Conservation (phyloP, 129 eudicot species). For the Artemisia annua region DNA sequence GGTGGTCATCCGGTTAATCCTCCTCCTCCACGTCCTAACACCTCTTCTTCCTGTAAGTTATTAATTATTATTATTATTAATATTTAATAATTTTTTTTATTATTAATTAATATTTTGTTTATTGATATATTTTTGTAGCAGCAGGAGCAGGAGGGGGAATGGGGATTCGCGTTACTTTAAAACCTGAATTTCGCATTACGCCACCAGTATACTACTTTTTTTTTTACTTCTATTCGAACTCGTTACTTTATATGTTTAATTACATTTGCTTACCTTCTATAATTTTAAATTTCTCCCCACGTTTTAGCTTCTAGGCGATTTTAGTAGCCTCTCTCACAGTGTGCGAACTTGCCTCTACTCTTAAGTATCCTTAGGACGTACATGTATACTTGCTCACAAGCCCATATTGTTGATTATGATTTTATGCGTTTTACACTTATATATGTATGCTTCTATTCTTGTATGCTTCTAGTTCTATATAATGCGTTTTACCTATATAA, state of each 20-base stretch:
- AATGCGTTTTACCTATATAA: too few relatives aligned
- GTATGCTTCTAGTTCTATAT: too few relatives aligned
- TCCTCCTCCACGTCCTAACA: slow-evolving; percentile 39
- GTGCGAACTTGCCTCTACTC: too few relatives aligned
- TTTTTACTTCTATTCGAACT: background rate
- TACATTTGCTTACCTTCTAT: too few relatives aligned
- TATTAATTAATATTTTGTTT: slow-evolving; percentile 6
- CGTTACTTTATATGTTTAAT: background rate
- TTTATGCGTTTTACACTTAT: too few relatives aligned
- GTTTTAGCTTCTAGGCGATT: too few relatives aligned
- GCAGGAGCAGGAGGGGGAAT: slow-evolving; percentile 35
- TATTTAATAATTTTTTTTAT: background rate
- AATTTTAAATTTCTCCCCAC: too few relatives aligned
- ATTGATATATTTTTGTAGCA: slow-evolving; percentile 48
- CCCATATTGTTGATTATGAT: too few relatives aligned
- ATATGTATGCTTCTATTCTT: too few relatives aligned
- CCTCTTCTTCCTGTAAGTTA: slow-evolving; percentile 50
- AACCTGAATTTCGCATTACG: slow-evolving; percentile 80
- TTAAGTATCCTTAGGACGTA: too few relatives aligned
- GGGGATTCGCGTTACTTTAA: slow-evolving; percentile 84
- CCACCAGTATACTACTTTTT: slow-evolving; percentile 62
- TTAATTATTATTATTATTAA: background rate
- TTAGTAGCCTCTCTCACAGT: too few relatives aligned
- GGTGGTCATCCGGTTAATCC: slow-evolving; percentile 32
- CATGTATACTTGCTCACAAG: too few relatives aligned